Conservation (phyloP, 805 yeast species). For the Sugiyamaella valdiviana region DNA sequence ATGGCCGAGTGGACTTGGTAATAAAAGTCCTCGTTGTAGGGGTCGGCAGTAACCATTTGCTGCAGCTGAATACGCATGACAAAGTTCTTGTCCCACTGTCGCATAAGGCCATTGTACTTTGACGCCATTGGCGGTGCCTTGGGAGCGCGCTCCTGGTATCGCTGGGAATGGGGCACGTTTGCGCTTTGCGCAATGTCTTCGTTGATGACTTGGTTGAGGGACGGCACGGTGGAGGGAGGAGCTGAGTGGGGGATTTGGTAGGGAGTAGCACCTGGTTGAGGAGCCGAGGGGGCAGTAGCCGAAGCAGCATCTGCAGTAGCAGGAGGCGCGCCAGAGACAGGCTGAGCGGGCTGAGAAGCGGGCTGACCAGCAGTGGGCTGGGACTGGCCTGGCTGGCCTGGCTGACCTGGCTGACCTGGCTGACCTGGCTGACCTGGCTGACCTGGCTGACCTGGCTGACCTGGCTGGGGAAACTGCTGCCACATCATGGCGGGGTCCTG, state of each 20-base stretch:
- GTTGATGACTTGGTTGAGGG: constrained; percentile 19
- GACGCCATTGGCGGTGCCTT: no score
- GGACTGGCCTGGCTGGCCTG: not conserved
- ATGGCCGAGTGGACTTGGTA: constrained; percentile 83
- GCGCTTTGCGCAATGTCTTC: constrained; percentile 19
- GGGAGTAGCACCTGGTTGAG: constrained; percentile 6
- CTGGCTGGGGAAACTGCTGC: constrained; percentile 9
- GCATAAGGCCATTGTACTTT: constrained; percentile 89
- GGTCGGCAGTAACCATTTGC: constrained; percentile 94
- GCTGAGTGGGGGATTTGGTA: constrained; percentile 10
- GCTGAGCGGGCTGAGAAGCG: no score
- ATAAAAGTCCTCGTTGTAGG: constrained; percentile 93
- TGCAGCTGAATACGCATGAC: constrained; percentile 91
- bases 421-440: constrained; percentile 4
- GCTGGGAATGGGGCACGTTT: no score
- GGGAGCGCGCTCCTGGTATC: no score
- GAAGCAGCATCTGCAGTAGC: no score
- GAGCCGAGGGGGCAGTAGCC: no score
- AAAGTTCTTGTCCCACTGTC: constrained; percentile 93
- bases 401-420: constrained; percentile 2
- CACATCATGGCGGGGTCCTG: constrained; percentile 8
- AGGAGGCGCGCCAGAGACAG: no score
- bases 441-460: constrained; percentile 7
- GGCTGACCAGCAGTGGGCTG: not conserved
- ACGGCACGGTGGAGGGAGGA: constrained; percentile 6